Base-by-base conservation (phyloP, 805 yeast genomes). In the Ogataea wickerhamii region DNA sequence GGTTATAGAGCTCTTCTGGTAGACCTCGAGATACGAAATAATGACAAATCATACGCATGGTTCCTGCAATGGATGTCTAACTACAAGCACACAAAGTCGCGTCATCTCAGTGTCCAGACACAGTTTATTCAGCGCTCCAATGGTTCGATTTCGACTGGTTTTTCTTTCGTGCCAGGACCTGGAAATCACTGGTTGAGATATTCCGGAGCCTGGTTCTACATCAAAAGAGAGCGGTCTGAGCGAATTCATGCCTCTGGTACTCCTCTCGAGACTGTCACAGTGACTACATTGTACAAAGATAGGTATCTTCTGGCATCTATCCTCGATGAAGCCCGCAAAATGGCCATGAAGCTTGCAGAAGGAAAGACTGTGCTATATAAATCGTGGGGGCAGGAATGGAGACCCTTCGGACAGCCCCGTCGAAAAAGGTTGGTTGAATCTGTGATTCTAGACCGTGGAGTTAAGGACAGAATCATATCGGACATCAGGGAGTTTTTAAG, bases 311-410 rank as follows among this genome's bases (percentile, higher is more conserved):
- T 93, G 52, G 67, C 71, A 20, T 79, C 82, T 6, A 67, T 64
- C 44, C 68, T 93, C 37, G 73, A 71, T 13, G 98, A 93, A 53
- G 98, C 98, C 3, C 87, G 89, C 52, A 63, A 69, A 26, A 63
- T 87, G 66, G 98, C 98, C 0, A 70, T 88, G 56, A 78, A 77
- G 51, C 73, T 82, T 21, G 82, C 84, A 43, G 95, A 87, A 56
- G 98, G 98, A 6, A 91, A 88, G 56, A 93, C 98, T 0, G 98
- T 93, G 6, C 66, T 93, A 4, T 93, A 76, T 60, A 87, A 96
- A 4, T 84, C 96, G 8, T 91, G 93, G 87, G 98, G 98, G 1
- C 96, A 96, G 20, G 98, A 93, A 56, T 93, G 98, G 98, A 72
- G 98, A 54, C 95, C 95, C 4, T 93, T 93, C 67, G 98, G 98